Percentiles rank a stretch among this genome's conserved stretches.
phyloP scores from a whole-genome alignment of 2,329 filamentous ascomycete genomes.

The Trichothecium roseum region DNA sequence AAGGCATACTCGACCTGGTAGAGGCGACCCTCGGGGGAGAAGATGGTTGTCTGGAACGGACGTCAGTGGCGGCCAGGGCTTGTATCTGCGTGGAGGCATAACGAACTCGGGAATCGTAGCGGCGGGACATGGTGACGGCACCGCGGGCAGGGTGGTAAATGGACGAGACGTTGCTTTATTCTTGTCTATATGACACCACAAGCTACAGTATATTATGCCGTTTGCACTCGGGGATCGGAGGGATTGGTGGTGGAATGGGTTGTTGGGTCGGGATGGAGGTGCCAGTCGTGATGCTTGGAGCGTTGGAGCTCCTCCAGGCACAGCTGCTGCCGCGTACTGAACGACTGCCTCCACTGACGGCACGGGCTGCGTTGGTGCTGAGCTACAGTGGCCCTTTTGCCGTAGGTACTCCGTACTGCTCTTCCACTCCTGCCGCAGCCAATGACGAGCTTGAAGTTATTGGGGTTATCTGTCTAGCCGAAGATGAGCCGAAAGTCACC shows the following conservation, averaged over 20 bases:
- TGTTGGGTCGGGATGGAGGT: conserved; percentile 2
- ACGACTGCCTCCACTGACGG: too few relatives aligned
- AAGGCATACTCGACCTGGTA: conserved; percentile 99
- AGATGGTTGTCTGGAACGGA: conserved; percentile 79
- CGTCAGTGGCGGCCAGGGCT: conserved; percentile 1
- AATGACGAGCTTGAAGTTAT: too few relatives aligned
- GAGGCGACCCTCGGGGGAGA: conserved; percentile 95
- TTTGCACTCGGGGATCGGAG: background rate
- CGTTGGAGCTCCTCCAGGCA: background rate
- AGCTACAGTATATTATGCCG: background rate
- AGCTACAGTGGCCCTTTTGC: background rate
- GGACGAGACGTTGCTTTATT: too few relatives aligned
- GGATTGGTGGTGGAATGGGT: background rate
- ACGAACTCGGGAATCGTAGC: conserved; percentile 92
- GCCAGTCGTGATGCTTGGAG: background rate
- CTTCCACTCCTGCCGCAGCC: too few relatives aligned
- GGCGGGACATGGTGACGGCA: conserved; percentile 67
- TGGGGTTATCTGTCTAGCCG: too few relatives aligned
- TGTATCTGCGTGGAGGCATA: conserved; percentile 12
- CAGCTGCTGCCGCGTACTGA: too few relatives aligned
- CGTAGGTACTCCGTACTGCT: too few relatives aligned
- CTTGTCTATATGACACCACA: background rate
- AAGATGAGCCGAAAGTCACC: too few relatives aligned
- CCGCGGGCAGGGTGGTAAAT: conserved; percentile 2
- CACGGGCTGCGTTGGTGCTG: background rate